Conservation (phyloP, 805 yeast genomes). For the Suhomyces pyralidae region DNA sequence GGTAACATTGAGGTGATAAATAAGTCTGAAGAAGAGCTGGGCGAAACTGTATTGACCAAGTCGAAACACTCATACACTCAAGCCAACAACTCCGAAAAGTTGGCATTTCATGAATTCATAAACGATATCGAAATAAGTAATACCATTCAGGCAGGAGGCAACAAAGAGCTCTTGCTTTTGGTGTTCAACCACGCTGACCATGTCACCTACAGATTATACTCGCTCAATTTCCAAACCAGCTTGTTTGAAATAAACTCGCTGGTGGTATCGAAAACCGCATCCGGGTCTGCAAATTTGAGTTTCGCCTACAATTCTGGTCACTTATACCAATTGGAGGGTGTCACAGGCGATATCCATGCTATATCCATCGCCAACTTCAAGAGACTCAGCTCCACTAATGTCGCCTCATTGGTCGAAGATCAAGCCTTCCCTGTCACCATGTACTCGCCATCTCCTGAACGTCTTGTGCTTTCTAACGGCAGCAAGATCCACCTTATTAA, state of each 20-base stretch:
- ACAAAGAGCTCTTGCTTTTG: conserved; percentile 24
- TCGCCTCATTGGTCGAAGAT: conserved; percentile 14
- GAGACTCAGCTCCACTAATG: conserved; percentile 16
- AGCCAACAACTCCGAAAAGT: conserved; percentile 13
- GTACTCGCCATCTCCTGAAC: conserved; percentile 40
- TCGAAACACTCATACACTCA: conserved; percentile 8
- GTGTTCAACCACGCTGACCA: conserved; percentile 9
- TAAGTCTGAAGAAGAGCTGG: conserved; percentile 4
- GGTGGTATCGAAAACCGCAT: not conserved
- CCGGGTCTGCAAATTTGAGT: conserved; percentile 3
- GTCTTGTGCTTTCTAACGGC: conserved; percentile 43
- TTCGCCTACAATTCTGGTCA: conserved; percentile 26
- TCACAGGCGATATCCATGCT: conserved; percentile 16
- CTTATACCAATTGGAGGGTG: conserved; percentile 22
- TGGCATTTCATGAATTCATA: conserved; percentile 30
- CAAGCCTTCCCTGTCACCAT: conserved; percentile 25
- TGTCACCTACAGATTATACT: conserved; percentile 22
- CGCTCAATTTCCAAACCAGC: conserved; percentile 18
- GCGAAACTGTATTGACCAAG: conserved; percentile 1
- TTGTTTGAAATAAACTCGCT: conserved; percentile 22
- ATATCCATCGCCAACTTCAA: conserved; percentile 23
- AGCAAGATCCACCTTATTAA: conserved; percentile 44
- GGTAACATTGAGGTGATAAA: conserved; percentile 25
- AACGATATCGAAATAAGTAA: conserved; percentile 20
- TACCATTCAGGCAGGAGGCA: conserved; percentile 12